Evolutionary conservation across 176 grass and related monocot genomes (phyloP).

Genomic region (Oryza meyeriana): DNA sequence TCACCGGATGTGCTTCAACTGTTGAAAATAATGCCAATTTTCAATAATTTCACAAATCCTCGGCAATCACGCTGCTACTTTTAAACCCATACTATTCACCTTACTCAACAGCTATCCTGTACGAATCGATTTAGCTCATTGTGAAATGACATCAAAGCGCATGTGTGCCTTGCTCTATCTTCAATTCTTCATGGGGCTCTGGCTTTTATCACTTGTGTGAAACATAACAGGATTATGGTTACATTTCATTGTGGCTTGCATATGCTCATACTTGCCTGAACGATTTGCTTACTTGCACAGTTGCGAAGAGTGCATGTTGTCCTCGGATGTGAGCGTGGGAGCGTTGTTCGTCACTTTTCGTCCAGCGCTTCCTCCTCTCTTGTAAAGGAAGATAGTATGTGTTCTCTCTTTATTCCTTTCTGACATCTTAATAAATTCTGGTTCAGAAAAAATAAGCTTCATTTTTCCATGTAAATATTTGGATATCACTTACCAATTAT

Average conservation of each 20-base stretch:
- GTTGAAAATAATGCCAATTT: neutral
- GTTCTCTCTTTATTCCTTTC: neutral
- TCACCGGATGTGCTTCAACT: neutral
- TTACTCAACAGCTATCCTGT: neutral
- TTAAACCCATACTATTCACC: neutral
- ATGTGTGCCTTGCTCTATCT: neutral
- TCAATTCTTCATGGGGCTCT: neutral
- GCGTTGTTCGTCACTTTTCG: constrained; percentile 44
- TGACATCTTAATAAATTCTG: neutral
- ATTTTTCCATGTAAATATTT: neutral
- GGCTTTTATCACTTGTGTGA: neutral
- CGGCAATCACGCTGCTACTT: neutral
- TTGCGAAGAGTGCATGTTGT: constrained; percentile 42
- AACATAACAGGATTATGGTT: neutral
- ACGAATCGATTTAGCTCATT: neutral
- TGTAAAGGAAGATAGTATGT: constrained; percentile 26
- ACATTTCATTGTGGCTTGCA: neutral
- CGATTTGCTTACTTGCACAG: constrained; percentile 26
- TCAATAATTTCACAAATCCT: neutral
- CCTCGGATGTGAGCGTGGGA: constrained; percentile 35
- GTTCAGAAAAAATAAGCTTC: neutral
- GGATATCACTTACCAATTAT: neutral
- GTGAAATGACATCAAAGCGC: neutral
- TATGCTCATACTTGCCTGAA: neutral
- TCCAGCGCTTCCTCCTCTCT: constrained; percentile 22